Conservation (phyloP, 164 flowering plant genomes). For the Nelumbo lutea region DNA sequence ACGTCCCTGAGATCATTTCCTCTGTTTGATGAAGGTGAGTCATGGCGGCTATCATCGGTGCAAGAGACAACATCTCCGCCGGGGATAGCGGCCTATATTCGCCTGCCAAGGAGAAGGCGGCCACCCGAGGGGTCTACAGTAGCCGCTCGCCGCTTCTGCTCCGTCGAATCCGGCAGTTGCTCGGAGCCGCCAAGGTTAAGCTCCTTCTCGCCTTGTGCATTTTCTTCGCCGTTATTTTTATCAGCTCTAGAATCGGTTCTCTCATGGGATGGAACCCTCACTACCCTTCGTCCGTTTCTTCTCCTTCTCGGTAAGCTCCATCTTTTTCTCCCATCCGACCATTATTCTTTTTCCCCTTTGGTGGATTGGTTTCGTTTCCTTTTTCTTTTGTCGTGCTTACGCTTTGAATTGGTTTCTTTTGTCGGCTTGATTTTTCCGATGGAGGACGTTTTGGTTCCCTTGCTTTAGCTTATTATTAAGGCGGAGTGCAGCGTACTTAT, state of each 20-base stretch:
- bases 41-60: conserved; percentile 31
- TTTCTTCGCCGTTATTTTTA: conserved; percentile 17
- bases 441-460: too few relatives aligned
- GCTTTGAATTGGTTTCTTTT: too few relatives aligned
- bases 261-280: conserved; percentile 41
- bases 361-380: too few relatives aligned
- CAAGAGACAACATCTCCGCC: conserved; percentile 19
- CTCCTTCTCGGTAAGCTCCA: conserved; percentile 21
- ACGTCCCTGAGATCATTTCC: not conserved
- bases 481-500: too few relatives aligned
- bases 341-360: too few relatives aligned
- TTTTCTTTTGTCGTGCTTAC: too few relatives aligned
- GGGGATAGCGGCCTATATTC: conserved; percentile 25
- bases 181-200: conserved; percentile 22
- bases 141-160: conserved; percentile 24
- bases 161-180: conserved; percentile 25
- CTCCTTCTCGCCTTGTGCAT: conserved; percentile 19
- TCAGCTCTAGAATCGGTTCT: conserved; percentile 20
- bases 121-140: conserved; percentile 26
- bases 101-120: conserved; percentile 55
- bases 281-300: conserved; percentile 24
- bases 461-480: too few relatives aligned
- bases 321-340: not conserved
- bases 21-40: conserved; percentile 10
- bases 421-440: too few relatives aligned